A percentile compares a stretch with the other conserved stretches of the same genome.
phyloP scores from a whole-genome alignment of 805 yeast genomes.

The Kluyveromyces dobzhanskii region DNA sequence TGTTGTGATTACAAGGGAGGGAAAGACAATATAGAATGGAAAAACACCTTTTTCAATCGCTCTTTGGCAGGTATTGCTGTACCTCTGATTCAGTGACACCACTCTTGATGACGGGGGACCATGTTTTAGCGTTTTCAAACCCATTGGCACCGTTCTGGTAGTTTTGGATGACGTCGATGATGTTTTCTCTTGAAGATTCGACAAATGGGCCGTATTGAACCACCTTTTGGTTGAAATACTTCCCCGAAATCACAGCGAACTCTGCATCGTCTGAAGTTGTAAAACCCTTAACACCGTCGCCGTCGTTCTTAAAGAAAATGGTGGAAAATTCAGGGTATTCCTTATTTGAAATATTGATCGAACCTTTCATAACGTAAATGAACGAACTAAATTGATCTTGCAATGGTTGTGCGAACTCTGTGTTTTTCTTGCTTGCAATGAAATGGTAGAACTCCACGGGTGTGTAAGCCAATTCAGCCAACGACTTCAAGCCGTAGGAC shows the following conservation, averaged over 20 bases:
- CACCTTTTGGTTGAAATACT: slow-evolving; percentile 53
- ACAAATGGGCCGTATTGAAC: slow-evolving; percentile 93
- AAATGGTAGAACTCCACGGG: slow-evolving; percentile 70
- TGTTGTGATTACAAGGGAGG: no score
- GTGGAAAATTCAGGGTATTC: slow-evolving; percentile 39
- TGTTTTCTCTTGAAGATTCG: slow-evolving; percentile 56
- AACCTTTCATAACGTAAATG: slow-evolving; percentile 59
- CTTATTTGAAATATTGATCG: slow-evolving; percentile 39
- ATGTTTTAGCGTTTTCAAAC: slow-evolving; percentile 54
- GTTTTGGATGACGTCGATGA: slow-evolving; percentile 61
- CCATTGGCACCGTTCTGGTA: slow-evolving; percentile 65
- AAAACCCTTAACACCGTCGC: slow-evolving; percentile 50
- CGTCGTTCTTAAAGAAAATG: slow-evolving; percentile 62
- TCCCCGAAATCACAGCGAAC: slow-evolving; percentile 70
- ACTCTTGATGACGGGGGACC: slow-evolving; percentile 38
- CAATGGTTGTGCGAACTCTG: slow-evolving; percentile 46
- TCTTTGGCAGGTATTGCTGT: slow-evolving; percentile 5
- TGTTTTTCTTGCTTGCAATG: slow-evolving; percentile 56
- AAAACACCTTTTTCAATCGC: no score
- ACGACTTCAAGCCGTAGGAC: slow-evolving; percentile 66
- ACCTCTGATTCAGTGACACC: slow-evolving; percentile 30
- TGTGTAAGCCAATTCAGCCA: slow-evolving; percentile 69
- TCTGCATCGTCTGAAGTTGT: slow-evolving; percentile 42
- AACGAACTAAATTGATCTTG: slow-evolving; percentile 59
- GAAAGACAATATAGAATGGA: no score